These are phyloP conservation scores for Lactarius deliciosus DNA, from an alignment of 768 basidiomycete species.

Conservation along the genomic window DNA sequence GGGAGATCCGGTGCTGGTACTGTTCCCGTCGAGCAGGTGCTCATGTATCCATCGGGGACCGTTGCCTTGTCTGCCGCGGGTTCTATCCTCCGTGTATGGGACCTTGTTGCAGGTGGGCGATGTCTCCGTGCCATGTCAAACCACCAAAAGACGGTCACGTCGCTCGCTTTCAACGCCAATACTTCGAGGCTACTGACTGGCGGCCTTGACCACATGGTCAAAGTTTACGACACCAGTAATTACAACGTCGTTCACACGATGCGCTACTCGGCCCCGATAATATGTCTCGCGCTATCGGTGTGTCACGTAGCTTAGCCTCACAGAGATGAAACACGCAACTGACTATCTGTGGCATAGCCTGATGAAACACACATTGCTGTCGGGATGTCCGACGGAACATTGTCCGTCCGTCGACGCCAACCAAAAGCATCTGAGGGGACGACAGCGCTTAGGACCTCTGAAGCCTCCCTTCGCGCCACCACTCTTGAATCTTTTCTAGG, in stretches of 20 bases:
- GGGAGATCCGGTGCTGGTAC: slow-evolving; percentile 37
- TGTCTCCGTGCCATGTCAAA: slow-evolving; percentile 92
- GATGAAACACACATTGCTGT: slow-evolving; percentile 96
- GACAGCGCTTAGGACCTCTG: slow-evolving; percentile 36
- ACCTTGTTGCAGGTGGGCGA: slow-evolving; percentile 85
- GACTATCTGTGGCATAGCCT: slow-evolving; percentile 51
- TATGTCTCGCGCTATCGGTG: slow-evolving; percentile 91
- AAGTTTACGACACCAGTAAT: slow-evolving; percentile 92
- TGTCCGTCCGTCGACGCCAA: slow-evolving; percentile 92
- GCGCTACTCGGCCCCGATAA: slow-evolving; percentile 92
- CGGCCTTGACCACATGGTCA: slow-evolving; percentile 95
- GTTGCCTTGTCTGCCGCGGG: slow-evolving; percentile 85
- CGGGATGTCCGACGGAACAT: slow-evolving; percentile 96
- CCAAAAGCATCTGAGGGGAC: slow-evolving; percentile 63
- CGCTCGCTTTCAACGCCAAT: slow-evolving; percentile 75
- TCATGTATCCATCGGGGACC: slow-evolving; percentile 90
- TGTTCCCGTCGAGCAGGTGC: slow-evolving; percentile 83
- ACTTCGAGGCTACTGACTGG: slow-evolving; percentile 84
- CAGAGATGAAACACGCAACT: not conserved
- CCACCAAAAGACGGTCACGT: slow-evolving; percentile 97
- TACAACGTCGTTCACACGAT: slow-evolving; percentile 98
- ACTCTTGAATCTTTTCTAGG: slow-evolving; percentile 69
- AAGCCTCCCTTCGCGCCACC: slow-evolving; percentile 48
- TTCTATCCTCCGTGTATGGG: slow-evolving; percentile 93
- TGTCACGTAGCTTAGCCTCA: slow-evolving; percentile 37